Evolutionary conservation across 768 basidiomycete genomes (phyloP), one percentile per base, ranked within the genome.

Genomic region (Lentinula boryana): DNA sequence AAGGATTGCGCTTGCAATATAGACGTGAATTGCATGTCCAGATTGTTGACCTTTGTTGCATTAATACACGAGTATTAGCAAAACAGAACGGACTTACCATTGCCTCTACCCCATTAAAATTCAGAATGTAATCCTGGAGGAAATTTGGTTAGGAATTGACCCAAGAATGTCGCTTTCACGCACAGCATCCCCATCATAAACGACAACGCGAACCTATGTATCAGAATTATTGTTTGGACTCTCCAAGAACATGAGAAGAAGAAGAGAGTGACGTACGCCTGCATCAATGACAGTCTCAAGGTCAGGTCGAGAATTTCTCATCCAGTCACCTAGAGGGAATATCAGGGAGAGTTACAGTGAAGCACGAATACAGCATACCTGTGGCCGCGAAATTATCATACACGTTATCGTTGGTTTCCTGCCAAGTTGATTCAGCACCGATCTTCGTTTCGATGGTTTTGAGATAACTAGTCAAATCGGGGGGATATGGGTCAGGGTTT

Each of bases 401-500:
- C 10, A 84, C 80, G 1, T 69, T 55, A 38, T 64, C 16, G 67
- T 74, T 83, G 5, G 75, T 73, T 60, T 72, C 67, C 52, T 72
- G 63, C 80, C 81, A 84, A 1, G 67, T 74, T 10, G 66, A 64
- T 64, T 82, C 76, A 4, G 78, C 78, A 46, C 83, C 83, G 54
- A 82, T 77, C 63, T 69, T 71, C 3, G 71, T 65, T 33, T 63
- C 68, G 13, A 75, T 60, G 57, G 70, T 70, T 63, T 60, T 67
- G 48, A 74, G 63, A 44, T 72, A 74, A 15, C 58, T 64, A 5
- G 72, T 70, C 51, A 83, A 65, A 52, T 71, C 69, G 0, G 83
- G 79, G 3, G 82, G 82, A 69, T 84, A 84, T 40, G 80, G 76
- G 62, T 83, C 82, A 1, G 78, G 76, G 64, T 78, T 75, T 23